Evolutionary conservation across 148 eudicot species (phyloP).

Genomic region (Rhododendron henanense): DNA sequence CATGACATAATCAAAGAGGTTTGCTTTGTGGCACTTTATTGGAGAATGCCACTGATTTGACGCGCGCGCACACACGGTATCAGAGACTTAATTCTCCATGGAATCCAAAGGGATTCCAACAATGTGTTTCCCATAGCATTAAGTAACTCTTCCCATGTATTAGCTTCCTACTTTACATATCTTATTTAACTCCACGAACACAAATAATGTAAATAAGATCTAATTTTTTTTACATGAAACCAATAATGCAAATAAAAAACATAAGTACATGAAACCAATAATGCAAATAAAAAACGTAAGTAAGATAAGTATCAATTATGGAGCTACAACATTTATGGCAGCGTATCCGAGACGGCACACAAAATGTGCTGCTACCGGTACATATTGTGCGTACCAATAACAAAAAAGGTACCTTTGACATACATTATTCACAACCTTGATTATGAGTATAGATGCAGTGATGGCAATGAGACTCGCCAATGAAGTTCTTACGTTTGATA

Average conservation of each 20-base stretch:
- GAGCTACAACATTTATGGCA: neutral
- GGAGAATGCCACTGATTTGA: neutral
- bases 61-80: neutral
- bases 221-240: neutral
- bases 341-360: neutral
- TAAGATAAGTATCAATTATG: neutral
- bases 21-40: neutral
- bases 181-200: neutral
- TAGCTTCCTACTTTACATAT: too few species aligned
- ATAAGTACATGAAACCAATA: neutral
- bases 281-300: neutral
- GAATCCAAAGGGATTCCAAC: neutral
- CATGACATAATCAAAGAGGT: neutral
- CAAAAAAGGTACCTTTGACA: neutral
- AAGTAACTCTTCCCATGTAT: neutral
- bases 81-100: neutral
- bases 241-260: neutral
- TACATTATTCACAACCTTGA: neutral
- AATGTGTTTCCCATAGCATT: neutral
- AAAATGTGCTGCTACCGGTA: neutral
- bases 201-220: neutral
- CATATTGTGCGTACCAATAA: neutral
- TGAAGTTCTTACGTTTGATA: neutral
- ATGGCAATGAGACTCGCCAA: too few species aligned
- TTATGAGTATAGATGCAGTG: too few species aligned